Evolutionary conservation across 208 protist genomes (phyloP).

Genomic region (Porcisia hertigi): DNA sequence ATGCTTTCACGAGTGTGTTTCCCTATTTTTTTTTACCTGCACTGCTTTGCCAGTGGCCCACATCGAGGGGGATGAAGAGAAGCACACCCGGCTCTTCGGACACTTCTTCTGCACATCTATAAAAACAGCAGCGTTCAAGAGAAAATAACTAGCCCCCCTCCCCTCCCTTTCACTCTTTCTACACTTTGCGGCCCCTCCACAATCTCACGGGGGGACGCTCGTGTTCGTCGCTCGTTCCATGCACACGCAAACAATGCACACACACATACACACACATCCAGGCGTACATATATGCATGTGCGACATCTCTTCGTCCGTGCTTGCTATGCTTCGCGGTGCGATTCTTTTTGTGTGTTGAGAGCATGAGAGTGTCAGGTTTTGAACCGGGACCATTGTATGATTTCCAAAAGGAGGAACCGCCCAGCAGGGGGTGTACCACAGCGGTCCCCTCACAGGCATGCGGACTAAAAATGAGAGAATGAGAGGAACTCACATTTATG

Average conservation of each 20-base stretch:
- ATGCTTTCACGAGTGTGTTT: neutral
- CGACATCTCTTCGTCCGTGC: neutral
- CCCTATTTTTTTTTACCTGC: neutral
- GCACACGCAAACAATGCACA: neutral
- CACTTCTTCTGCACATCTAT: neutral
- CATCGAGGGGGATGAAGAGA: neutral
- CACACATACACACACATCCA: neutral
- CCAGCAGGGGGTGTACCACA: neutral
- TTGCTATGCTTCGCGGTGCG: neutral
- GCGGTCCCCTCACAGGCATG: neutral
- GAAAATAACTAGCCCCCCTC: neutral
- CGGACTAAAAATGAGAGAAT: neutral
- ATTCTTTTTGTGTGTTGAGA: neutral
- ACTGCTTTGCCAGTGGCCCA: neutral
- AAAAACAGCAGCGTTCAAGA: neutral
- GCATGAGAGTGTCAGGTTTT: neutral
- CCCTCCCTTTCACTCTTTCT: neutral
- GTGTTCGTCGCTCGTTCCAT: neutral
- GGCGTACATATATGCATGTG: too few relatives aligned
- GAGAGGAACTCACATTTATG: neutral
- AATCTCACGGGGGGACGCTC: neutral
- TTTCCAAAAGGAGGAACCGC: neutral
- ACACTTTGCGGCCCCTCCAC: conserved; percentile 2
- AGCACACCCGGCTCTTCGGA: neutral
- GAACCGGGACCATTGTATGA: neutral